A percentile compares a stretch with the other conserved stretches of the same genome.
Evolutionary conservation across 2,329 filamentous ascomycete species (phyloP).

Genomic region (Fusarium sp.): DNA sequence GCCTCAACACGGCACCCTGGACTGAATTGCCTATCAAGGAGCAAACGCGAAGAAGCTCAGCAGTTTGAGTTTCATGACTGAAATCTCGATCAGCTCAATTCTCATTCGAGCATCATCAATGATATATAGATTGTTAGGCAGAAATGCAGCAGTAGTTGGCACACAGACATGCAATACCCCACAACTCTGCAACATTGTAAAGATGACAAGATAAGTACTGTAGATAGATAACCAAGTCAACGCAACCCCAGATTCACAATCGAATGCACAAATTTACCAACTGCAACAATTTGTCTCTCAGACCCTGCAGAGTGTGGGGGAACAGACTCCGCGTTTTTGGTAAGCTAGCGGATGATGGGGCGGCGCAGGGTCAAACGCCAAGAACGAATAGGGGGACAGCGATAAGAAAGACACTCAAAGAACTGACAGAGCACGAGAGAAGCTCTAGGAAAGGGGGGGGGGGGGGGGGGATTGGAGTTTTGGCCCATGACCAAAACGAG

Average conservation of each 20-base stretch:
- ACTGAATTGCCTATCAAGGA: slow-evolving; percentile 5
- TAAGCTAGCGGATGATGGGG: slow-evolving; percentile 38
- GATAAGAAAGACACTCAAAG: slow-evolving; percentile 41
- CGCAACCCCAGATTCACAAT: slow-evolving; percentile 11
- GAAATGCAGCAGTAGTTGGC: slow-evolving; percentile 8
- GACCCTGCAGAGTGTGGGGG: slow-evolving; percentile 44
- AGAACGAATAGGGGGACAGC: slow-evolving; percentile 40
- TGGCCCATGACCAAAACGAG: slow-evolving; percentile 39
- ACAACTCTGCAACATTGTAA: slow-evolving; percentile 13
- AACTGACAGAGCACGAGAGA: slow-evolving; percentile 35
- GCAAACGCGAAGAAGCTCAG: slow-evolving; percentile 1
- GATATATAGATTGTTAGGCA: slow-evolving; percentile 1
- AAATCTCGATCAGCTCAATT: slow-evolving; percentile 14
- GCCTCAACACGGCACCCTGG: slow-evolving; percentile 20
- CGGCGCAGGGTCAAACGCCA: slow-evolving; percentile 32
- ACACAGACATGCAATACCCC: neutral
- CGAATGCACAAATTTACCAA: slow-evolving; percentile 21
- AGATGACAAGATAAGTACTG: neutral
- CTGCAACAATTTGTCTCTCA: slow-evolving; percentile 20
- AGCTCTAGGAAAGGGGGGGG: slow-evolving; percentile 19
- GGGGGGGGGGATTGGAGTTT: slow-evolving; percentile 38
- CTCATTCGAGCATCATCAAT: slow-evolving; percentile 19
- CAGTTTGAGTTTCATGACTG: slow-evolving; percentile 21
- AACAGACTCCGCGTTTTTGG: slow-evolving; percentile 47
- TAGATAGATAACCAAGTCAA: neutral